Evolutionary conservation across 2,329 filamentous ascomycete species (phyloP).

Genomic region (Fusarium denticulatum): DNA sequence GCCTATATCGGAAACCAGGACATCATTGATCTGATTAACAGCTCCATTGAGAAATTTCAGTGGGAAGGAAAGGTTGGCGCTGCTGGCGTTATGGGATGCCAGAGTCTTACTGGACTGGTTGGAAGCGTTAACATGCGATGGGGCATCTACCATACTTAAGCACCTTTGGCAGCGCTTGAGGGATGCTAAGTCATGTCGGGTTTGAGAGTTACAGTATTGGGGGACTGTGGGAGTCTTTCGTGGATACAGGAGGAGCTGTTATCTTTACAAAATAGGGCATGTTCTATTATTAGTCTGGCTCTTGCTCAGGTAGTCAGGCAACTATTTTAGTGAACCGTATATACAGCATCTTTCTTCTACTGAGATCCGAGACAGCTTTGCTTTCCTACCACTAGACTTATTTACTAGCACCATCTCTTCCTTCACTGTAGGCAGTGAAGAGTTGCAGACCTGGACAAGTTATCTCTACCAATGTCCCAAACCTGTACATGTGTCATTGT

Average conservation of each 20-base stretch:
- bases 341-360: background rate
- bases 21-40: background rate
- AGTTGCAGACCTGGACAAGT: too few species aligned
- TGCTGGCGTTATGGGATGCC: background rate
- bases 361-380: too few species aligned
- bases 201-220: background rate
- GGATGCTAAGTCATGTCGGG: accelerated
- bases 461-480: too few species aligned
- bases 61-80: background rate
- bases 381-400: too few species aligned
- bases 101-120: background rate
- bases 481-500: too few species aligned
- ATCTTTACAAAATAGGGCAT: background rate
- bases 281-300: background rate
- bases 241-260: background rate
- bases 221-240: too few species aligned
- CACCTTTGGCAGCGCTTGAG: too few species aligned
- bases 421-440: too few species aligned
- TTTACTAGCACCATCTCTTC: too few species aligned
- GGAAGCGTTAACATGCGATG: background rate
- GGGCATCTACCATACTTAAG: background rate
- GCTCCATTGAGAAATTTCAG: background rate
- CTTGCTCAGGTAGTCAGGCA: background rate
- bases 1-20: background rate
- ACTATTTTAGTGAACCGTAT: background rate